Conservation (phyloP, 306 rosid species). For the Prunus dulcis region DNA sequence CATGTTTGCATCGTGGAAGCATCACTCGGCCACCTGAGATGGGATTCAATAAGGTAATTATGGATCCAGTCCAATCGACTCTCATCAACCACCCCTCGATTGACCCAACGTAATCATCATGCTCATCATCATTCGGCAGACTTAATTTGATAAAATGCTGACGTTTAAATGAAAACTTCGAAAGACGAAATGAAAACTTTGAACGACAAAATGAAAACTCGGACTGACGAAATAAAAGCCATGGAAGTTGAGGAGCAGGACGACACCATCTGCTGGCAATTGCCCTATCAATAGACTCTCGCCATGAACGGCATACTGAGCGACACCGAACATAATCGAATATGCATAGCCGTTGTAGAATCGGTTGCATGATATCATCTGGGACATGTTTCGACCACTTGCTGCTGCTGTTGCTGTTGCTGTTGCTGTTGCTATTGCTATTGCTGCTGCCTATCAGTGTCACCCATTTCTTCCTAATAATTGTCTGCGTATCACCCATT, state of each 20-base stretch:
- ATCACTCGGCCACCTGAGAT: background rate
- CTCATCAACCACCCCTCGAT: slow-evolving; percentile 2
- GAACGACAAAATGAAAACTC: too few relatives aligned
- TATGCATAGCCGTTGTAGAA: background rate
- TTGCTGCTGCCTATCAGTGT: too few relatives aligned
- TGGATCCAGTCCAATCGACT: background rate
- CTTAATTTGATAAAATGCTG: background rate
- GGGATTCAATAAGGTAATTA: slow-evolving; percentile 3
- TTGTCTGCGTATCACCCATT: too few relatives aligned
- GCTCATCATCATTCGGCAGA: background rate
- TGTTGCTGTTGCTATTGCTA: too few relatives aligned
- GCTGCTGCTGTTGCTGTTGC: too few relatives aligned
- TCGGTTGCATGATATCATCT: background rate
- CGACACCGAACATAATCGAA: background rate
- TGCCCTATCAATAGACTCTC: background rate
- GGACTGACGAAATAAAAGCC: background rate
- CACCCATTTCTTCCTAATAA: too few relatives aligned
- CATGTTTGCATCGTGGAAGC: background rate
- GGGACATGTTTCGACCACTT: too few relatives aligned
- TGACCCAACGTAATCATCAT: background rate
- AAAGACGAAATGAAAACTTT: too few relatives aligned
- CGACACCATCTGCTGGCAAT: background rate
- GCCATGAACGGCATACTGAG: background rate
- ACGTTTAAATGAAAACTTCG: background rate
- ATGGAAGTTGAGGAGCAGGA: background rate